Percentiles rank a stretch among this genome's conserved stretches.
These are phyloP conservation scores for Penicillium steckii DNA, from an alignment of 495 filamentous ascomycete genomes.

Conservation along the genomic window DNA sequence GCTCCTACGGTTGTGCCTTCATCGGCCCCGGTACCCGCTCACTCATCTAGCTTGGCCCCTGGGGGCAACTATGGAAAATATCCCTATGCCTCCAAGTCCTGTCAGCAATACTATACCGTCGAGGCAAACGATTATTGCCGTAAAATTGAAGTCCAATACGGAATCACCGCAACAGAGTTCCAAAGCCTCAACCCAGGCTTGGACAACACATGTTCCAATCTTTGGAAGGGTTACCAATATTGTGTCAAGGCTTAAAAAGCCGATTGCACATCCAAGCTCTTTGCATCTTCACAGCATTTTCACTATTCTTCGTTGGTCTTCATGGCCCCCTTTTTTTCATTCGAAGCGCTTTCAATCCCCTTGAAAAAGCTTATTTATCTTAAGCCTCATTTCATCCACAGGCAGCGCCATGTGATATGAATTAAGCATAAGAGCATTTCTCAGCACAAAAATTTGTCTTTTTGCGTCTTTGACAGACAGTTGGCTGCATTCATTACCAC, in stretches of 20 bases:
- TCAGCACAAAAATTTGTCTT: constrained; percentile 1
- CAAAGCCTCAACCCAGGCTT: constrained; percentile 41
- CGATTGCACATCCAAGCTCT: neutral
- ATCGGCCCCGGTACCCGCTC: constrained; percentile 9
- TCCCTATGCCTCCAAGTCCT: constrained; percentile 37
- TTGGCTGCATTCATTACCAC: neutral
- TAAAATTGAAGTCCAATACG: constrained; percentile 29
- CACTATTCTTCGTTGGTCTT: neutral
- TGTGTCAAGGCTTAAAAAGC: constrained; percentile 29
- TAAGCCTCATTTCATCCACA: neutral
- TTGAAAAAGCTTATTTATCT: neutral
- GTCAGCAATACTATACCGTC: constrained; percentile 44
- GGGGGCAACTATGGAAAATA: constrained; percentile 11
- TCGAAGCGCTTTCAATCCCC: neutral
- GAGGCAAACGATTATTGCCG: constrained; percentile 40
- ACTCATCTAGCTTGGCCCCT: constrained; percentile 1
- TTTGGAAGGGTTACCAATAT: constrained; percentile 43
- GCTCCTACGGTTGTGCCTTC: constrained; percentile 13
- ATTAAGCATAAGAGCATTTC: neutral
- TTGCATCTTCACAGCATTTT: neutral
- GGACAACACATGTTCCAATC: constrained; percentile 30
- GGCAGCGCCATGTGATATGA: neutral
- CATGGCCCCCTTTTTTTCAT: neutral
- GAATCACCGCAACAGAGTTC: constrained; percentile 29
- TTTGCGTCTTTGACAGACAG: neutral